These are phyloP conservation scores for Viola pubescens DNA, from an alignment of 441 rosid species.

Conservation along the genomic window DNA sequence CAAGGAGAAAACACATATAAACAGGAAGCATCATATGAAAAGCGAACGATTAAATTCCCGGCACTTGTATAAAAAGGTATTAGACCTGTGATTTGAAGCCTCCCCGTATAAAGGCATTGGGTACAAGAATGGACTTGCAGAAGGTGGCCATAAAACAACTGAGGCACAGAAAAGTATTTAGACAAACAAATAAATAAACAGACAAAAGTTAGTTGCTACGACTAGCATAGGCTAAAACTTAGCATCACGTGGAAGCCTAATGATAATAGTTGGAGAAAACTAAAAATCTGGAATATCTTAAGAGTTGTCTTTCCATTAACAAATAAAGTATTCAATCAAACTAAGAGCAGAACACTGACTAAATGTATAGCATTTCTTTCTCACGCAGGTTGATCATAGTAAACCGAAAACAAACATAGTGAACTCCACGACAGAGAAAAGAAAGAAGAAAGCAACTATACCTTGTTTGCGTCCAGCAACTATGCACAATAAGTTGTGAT, in stretches of 20 bases:
- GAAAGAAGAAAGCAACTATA: conserved; percentile 13
- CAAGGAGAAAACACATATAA: conserved; percentile 5
- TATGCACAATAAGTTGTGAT: conserved; percentile 73
- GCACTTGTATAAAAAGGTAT: conserved; percentile 12
- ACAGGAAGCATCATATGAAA: neutral
- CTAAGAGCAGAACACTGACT: neutral
- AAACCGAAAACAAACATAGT: too few species aligned
- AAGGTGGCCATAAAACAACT: conserved; percentile 86
- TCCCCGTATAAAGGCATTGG: conserved; percentile 88
- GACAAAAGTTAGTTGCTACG: too few species aligned
- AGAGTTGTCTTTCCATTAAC: too few species aligned
- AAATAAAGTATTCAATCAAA: neutral
- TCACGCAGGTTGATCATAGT: too few species aligned
- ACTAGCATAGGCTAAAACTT: too few species aligned
- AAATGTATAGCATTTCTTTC: neutral
- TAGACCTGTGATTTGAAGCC: conserved; percentile 91
- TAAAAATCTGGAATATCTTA: neutral
- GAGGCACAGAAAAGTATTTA: conserved; percentile 20
- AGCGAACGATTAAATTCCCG: conserved; percentile 2
- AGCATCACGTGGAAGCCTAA: too few species aligned
- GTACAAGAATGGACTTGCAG: conserved; percentile 70
- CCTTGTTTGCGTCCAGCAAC: conserved; percentile 80
- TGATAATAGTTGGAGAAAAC: neutral
- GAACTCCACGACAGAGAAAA: neutral
- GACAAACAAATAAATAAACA: neutral